Base-by-base conservation (phyloP, 1,284 basidiomycete species). In the Ganoderma sinense region DNA sequence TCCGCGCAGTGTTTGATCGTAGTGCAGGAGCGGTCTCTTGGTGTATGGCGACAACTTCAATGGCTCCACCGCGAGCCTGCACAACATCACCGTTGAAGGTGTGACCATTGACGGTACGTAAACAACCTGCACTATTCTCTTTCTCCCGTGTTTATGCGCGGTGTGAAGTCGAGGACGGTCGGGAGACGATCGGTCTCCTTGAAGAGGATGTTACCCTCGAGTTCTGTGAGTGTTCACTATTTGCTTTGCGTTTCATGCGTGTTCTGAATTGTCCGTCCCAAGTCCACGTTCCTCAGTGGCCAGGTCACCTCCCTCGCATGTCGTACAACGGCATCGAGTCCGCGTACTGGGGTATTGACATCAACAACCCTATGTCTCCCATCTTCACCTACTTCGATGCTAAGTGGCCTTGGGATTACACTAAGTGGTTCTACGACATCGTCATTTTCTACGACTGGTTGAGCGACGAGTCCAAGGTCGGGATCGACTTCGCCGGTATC, bases 391-490 rank as follows among this genome's bases (percentile, higher is more conserved):
- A 73, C 68, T 43, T 67, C 56, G 55, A 68, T 40, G 63, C 58
- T 53, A 71, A 70, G 65, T 71, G 68, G 66, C 66, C 70, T 33
- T 62, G 59, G 26, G 65, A 66, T 64, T 61, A 59, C 66, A 59
- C 66, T 62, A 70, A 71, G 58, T 71, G 70, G 72, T 70, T 70
- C 68, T 73, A 73, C 67, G 72, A 73, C 62, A 45, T 71, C 58
- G 29, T 73, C 39, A 31, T 69, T 58, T 65, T 68, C 55, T 73
- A 68, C 60, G 70, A 73, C 40, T 73, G 70, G 72, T 39, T 43
- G 31, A 55, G 48, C 62, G 60, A 40, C 20, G 58, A 60, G n/a
- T 68, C 66, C 5, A 39, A 65, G 33, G 43, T 18, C 33, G 66
- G 65, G 40, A 59, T 71, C 31, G 66, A 70, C 43, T 70, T 73